Evolutionary conservation across 2,329 filamentous ascomycete species (phyloP), one percentile per base, ranked within the genome.

Genomic region (Balansia obtecta): DNA sequence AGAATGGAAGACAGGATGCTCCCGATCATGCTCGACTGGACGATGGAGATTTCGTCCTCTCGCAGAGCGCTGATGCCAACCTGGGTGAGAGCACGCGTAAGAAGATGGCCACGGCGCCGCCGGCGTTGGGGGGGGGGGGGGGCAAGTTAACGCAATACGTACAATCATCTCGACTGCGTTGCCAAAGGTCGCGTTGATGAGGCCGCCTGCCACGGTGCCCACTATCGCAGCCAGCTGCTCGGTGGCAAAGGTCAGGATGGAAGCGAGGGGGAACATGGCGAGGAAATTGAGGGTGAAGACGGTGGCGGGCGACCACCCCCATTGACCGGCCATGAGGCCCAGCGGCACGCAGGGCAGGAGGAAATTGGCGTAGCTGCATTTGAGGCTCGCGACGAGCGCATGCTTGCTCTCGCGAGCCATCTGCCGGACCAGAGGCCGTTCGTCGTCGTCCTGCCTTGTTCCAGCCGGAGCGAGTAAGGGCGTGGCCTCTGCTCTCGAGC

Each of bases 111-210:
- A n/a, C n/a, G n/a, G n/a, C n/a, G n/a, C n/a, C n/a, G n/a, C n/a
- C n/a, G n/a, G n/a, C n/a, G n/a, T n/a, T n/a, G n/a, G n/a, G n/a
- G n/a, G n/a, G n/a, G n/a, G n/a, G n/a, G n/a, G n/a, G n/a, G n/a
- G n/a, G n/a, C n/a, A n/a, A n/a, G n/a, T n/a, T n/a, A n/a, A 4
- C 20, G 20, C 27, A 27, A 27, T 27, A 45, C 53, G 4, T 45
- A 80, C 79, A 65, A 83, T 83, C 54, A 83, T 64, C 60, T 83
- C 79, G 22, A 83, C 80, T 1, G 80, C 79, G 68, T 83, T 83
- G 50, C 79, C 79, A 64, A 83, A 83, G 0, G 80, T 82, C 30
- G 79, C 80, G 66, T 83, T 83, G 71, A 83, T 72, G 61, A 83
- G 58, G 13, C 79, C 79, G 51, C 79, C 79, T 13, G 82, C 60